These are phyloP conservation scores for Tricholoma matsutake DNA, from an alignment of 768 basidiomycete genomes.

Conservation along the genomic window DNA sequence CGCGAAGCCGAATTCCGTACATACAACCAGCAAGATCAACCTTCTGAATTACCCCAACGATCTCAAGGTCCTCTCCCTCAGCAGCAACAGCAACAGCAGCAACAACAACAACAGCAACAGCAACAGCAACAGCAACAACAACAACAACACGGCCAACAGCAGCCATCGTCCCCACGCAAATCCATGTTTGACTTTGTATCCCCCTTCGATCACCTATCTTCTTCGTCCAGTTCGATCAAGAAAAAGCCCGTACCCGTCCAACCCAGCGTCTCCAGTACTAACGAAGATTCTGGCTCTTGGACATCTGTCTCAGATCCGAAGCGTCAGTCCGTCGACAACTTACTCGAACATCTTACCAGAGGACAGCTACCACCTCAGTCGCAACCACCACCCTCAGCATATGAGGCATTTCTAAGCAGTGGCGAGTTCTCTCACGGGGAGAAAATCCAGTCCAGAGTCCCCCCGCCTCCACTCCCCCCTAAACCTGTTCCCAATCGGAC, in stretches of 20 bases:
- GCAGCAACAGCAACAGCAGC: conserved; percentile 47
- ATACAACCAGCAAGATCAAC: conserved; percentile 41
- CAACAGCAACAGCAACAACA: conserved; percentile 32
- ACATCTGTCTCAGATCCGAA: conserved; percentile 57
- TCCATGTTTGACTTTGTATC: conserved; percentile 86
- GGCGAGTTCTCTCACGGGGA: conserved; percentile 46
- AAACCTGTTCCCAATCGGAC: conserved; percentile 47
- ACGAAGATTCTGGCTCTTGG: conserved; percentile 61
- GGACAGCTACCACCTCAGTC: conserved; percentile 32
- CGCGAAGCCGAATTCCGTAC: conserved; percentile 45
- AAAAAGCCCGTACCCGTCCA: conserved; percentile 66
- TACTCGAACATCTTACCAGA: conserved; percentile 70
- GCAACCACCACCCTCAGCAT: conserved; percentile 37
- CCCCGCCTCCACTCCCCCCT: conserved; percentile 61
- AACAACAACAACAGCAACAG: conserved; percentile 36
- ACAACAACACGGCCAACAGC: conserved; percentile 37
- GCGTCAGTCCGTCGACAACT: conserved; percentile 79
- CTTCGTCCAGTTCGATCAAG: conserved; percentile 47
- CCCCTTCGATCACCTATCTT: conserved; percentile 75
- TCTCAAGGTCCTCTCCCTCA: conserved; percentile 30
- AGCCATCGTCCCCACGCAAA: conserved; percentile 68
- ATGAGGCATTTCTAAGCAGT: conserved; percentile 43
- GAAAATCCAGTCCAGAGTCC: conserved; percentile 40
- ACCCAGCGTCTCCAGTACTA: conserved; percentile 39
- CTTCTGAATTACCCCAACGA: conserved; percentile 39